Evolutionary conservation across 305 asterid genomes (phyloP).

Genomic region (Solanum hybrid): DNA sequence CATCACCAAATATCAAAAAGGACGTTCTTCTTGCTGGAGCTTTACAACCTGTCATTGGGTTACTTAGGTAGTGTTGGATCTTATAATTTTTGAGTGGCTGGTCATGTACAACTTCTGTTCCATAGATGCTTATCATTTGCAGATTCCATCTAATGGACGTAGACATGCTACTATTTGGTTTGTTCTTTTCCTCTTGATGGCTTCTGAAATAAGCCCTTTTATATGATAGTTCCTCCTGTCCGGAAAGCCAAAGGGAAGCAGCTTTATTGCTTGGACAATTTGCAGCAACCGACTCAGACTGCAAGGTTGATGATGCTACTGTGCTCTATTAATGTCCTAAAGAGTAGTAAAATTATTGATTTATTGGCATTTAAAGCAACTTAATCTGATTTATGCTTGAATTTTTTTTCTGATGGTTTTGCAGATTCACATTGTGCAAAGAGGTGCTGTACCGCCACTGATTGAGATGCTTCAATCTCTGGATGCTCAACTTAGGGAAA

Average conservation of each 20-base stretch:
- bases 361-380: not conserved
- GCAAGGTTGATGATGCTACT: conserved; percentile 47
- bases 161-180: not conserved
- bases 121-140: not conserved
- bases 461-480: conserved; percentile 90
- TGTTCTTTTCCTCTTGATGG: not conserved
- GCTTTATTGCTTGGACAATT: conserved; percentile 83
- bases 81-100: not conserved
- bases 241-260: conserved; percentile 84
- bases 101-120: not conserved
- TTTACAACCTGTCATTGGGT: conserved; percentile 72
- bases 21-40: conserved; percentile 79
- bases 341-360: not conserved
- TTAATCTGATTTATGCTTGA: not conserved
- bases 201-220: conserved; percentile 5
- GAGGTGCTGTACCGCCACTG: conserved; percentile 94
- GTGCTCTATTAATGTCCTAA: not conserved
- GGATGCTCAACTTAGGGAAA: conserved; percentile 91
- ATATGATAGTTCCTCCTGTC: conserved; percentile 51
- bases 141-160: not conserved
- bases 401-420: not conserved
- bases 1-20: conserved; percentile 70
- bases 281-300: conserved; percentile 80
- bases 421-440: conserved; percentile 95
- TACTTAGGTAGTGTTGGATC: conserved; percentile 44